Evolutionary conservation across 805 yeast species (phyloP), one percentile per base, ranked within the genome.

Genomic region (Ogataea chonburiensis): DNA sequence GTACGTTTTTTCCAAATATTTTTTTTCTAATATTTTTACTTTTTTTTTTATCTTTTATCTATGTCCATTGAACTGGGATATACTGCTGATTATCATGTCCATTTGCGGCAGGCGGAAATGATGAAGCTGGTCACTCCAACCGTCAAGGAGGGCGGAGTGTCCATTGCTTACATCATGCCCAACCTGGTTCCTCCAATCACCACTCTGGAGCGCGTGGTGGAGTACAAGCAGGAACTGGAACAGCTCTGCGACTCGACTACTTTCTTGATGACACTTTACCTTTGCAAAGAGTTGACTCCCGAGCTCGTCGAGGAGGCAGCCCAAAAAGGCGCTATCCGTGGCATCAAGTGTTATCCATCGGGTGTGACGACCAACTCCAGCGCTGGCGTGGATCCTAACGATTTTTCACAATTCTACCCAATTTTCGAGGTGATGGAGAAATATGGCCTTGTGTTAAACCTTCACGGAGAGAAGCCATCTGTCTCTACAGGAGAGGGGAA

Each of bases 301-400:
- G 94, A 86, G 47, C 67, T 87, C 25, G 81, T 93, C 38, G 78
- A 75, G 37, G 74, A 77, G 45, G 98, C 97, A 22, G 94, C 89
- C 6, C 56, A 68, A 37, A 53, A 63, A 12, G 80, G 80, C 2
- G 79, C 77, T 24, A 79, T 91, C 37, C 70, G 79, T 19, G 99
- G 99, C 38, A 86, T 93, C 49, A 93, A 93, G 61, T 88, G 96
- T 59, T 93, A 93, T 60, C 99, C 99, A 26, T 97, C 98, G 2
- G 99, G 99, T 28, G 99, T 93, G 20, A 93, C 99, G n/a, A 93
- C 99, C 24, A 93, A 93, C 66, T 87, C 96, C 7, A 63, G 75
- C 31, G 85, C 81, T 3, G 98, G 98, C 33, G 96, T 93, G 16
- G 93, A 85, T 59, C 94, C 94, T 16, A 86, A 88, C 52, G 95